Percentiles rank a stretch among this genome's conserved stretches.
Conservation (phyloP, 2,329 filamentous ascomycete genomes). For the Fusarium torulosum region DNA sequence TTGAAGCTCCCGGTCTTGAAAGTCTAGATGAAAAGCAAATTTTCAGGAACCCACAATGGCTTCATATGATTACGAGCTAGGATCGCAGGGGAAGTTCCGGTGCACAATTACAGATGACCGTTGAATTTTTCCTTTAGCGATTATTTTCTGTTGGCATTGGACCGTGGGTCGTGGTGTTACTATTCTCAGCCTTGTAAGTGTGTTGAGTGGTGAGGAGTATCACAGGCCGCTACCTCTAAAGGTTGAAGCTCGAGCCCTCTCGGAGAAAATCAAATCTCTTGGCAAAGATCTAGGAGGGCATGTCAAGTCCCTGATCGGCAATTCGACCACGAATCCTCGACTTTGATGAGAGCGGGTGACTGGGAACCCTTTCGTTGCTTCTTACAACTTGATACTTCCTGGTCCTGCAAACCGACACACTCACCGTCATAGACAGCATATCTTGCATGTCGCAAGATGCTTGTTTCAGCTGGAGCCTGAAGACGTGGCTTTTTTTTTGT, state of each 20-base stretch:
- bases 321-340: conserved; percentile 7
- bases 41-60: conserved; percentile 37
- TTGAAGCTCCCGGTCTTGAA: conserved; percentile 30
- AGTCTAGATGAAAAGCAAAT: conserved; percentile 36
- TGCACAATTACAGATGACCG: conserved; percentile 12
- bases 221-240: background rate
- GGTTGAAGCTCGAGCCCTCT: conserved; percentile 25
- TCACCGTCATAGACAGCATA: conserved; percentile 26
- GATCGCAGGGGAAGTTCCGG: conserved; percentile 13
- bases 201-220: conserved; percentile 1
- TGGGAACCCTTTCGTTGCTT: conserved; percentile 21
- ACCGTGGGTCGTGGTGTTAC: background rate
- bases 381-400: background rate
- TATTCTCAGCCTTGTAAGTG: conserved; percentile 18
- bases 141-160: background rate
- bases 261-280: conserved; percentile 44
- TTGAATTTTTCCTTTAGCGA: conserved; percentile 8
- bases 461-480: conserved; percentile 20
- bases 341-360: background rate
- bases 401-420: background rate
- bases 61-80: conserved; percentile 8
- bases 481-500: conserved; percentile 20
- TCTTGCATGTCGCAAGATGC: conserved; percentile 30
- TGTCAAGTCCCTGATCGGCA: conserved; percentile 47
- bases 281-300: conserved; percentile 37